Conservation (phyloP, 1,284 basidiomycete species). For the Phenoliferia sp. region DNA sequence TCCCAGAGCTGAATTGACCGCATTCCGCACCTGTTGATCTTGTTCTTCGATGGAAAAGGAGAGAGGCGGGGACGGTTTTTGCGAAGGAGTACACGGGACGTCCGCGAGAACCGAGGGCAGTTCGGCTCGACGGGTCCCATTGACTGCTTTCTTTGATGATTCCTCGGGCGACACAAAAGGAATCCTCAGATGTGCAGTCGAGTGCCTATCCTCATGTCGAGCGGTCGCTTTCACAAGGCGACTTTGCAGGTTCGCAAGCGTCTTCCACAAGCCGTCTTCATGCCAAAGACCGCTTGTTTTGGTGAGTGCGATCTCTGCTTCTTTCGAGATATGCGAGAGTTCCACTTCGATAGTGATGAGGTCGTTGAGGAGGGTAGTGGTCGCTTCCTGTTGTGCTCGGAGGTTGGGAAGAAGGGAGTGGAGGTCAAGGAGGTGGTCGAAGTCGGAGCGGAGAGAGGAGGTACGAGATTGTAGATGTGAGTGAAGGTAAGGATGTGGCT, state of each 20-base stretch:
- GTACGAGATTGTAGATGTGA: neutral
- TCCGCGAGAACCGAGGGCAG: neutral
- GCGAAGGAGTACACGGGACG: neutral
- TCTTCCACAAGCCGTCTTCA: neutral
- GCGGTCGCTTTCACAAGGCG: neutral
- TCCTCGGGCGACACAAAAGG: slow-evolving; percentile 1
- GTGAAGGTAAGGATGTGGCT: neutral
- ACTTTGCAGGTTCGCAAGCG: neutral
- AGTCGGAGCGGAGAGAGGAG: neutral
- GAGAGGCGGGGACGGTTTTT: neutral
- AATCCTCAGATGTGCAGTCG: neutral
- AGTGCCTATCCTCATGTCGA: neutral
- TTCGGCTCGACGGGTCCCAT: too few species aligned
- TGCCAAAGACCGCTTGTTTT: neutral
- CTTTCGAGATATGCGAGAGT: neutral
- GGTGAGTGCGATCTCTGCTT: neutral
- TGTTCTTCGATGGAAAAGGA: slow-evolving; percentile 3
- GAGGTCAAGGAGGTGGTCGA: neutral
- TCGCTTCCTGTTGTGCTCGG: neutral
- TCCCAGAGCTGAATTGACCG: slow-evolving; percentile 5
- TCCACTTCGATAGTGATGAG: neutral
- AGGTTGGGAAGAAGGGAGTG: neutral
- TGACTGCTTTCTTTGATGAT: too few species aligned
- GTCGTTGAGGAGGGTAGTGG: neutral
- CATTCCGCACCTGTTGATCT: slow-evolving; percentile 6